These are phyloP conservation scores for Choiromyces venosus DNA, from an alignment of 495 filamentous ascomycete genomes.

Conservation along the genomic window DNA sequence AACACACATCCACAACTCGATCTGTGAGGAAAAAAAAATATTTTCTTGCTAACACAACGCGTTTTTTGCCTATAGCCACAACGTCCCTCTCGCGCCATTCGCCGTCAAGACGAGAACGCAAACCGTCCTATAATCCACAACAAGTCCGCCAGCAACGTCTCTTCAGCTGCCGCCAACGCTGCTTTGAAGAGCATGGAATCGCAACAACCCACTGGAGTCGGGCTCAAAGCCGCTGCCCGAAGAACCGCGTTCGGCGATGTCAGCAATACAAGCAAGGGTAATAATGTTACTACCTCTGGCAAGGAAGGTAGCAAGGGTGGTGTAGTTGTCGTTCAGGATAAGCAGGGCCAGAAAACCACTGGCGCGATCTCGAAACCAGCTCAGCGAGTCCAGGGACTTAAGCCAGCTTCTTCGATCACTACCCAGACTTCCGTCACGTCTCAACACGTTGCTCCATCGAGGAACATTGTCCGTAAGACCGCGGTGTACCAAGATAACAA, in stretches of 20 bases:
- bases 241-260: slow-evolving; percentile 74
- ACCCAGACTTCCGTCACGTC: slow-evolving; percentile 15
- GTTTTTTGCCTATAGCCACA: slow-evolving; percentile 48
- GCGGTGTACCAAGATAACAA: slow-evolving; percentile 61
- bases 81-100: slow-evolving; percentile 57
- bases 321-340: slow-evolving; percentile 38
- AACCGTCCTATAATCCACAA: slow-evolving; percentile 45
- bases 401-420: slow-evolving; percentile 23
- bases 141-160: slow-evolving; percentile 25
- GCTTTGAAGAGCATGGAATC: slow-evolving; percentile 45
- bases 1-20: slow-evolving; percentile 17
- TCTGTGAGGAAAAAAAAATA: slow-evolving; percentile 9
- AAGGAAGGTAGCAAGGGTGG: slow-evolving; percentile 45
- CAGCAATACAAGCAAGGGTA: slow-evolving; percentile 59
- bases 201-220: slow-evolving; percentile 48
- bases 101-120: slow-evolving; percentile 70
- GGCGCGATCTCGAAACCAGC: slow-evolving; percentile 41
- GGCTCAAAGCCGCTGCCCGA: slow-evolving; percentile 63
- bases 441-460: slow-evolving; percentile 33
- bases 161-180: slow-evolving; percentile 61
- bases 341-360: slow-evolving; percentile 27
- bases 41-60: slow-evolving; percentile 30
- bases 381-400: slow-evolving; percentile 30
- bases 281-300: slow-evolving; percentile 48
- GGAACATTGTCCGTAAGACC: slow-evolving; percentile 57